Conservation (phyloP, 192 early-diverging fungal genomes). For the Coemansia sp. region DNA sequence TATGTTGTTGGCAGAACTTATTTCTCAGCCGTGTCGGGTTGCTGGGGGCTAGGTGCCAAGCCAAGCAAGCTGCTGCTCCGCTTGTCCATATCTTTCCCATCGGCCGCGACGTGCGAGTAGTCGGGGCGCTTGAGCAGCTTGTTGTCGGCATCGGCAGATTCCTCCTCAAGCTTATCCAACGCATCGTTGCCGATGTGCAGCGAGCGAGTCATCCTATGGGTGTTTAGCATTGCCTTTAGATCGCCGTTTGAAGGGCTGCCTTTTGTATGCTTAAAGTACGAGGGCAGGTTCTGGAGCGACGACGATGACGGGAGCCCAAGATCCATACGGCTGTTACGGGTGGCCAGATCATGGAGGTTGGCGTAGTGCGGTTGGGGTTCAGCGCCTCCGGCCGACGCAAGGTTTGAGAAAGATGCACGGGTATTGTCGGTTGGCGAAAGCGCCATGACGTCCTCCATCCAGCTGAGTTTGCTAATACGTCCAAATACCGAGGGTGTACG, state of each 20-base stretch:
- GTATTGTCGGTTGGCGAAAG: slow-evolving; percentile 39
- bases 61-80: slow-evolving; percentile 24
- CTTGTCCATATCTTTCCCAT: not conserved
- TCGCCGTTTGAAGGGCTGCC: not conserved
- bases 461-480: slow-evolving; percentile 36
- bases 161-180: slow-evolving; percentile 9
- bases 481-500: slow-evolving; percentile 32
- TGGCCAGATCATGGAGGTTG: slow-evolving; percentile 37
- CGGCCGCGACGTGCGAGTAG: slow-evolving; percentile 16
- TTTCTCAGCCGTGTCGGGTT: slow-evolving; percentile 1
- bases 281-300: slow-evolving; percentile 20
- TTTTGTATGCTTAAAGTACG: slow-evolving; percentile 6
- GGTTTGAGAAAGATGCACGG: slow-evolving; percentile 35
- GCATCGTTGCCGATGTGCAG: slow-evolving; percentile 17
- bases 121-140: slow-evolving; percentile 30
- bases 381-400: not conserved
- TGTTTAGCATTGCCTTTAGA: not conserved
- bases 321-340: slow-evolving; percentile 41
- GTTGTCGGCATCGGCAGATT: not conserved
- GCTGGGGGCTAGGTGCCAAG: slow-evolving; percentile 26
- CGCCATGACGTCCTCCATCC: slow-evolving; percentile 55
- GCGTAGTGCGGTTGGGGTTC: slow-evolving; percentile 16
- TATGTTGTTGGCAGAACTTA: too few species aligned
- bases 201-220: slow-evolving; percentile 23
- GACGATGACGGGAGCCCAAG: slow-evolving; percentile 1